phyloP scores from a whole-genome alignment of 305 asterid species.

The Rubia peregrina region DNA sequence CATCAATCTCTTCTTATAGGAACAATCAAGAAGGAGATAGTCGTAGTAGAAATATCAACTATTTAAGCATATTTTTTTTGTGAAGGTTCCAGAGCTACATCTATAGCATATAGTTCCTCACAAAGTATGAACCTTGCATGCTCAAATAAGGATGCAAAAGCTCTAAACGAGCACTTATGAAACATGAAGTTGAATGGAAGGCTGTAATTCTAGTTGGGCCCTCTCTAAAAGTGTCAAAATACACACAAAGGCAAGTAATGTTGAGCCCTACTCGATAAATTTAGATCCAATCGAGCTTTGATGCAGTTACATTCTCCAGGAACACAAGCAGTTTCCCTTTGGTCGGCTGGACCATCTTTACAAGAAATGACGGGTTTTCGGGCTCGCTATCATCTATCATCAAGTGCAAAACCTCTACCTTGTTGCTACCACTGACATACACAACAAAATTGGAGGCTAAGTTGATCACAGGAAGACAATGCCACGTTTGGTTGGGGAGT shows the following conservation, averaged over 20 bases:
- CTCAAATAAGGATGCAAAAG: too few relatives aligned
- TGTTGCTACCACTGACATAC: constrained; percentile 37
- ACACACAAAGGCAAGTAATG: not conserved
- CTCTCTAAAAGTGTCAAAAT: too few relatives aligned
- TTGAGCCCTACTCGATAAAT: constrained; percentile 34
- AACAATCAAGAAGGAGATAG: not conserved
- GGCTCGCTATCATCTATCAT: constrained; percentile 41
- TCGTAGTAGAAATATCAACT: not conserved
- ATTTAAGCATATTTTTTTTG: not conserved
- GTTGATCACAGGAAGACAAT: constrained; percentile 72
- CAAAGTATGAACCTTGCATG: too few relatives aligned
- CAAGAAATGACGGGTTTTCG: constrained; percentile 43
- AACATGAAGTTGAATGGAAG: too few relatives aligned
- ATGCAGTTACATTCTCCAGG: constrained; percentile 61
- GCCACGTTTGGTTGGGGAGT: constrained; percentile 93
- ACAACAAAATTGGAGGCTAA: constrained; percentile 69
- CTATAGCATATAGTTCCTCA: too few relatives aligned
- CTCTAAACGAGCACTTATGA: too few relatives aligned
- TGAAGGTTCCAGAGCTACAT: too few relatives aligned
- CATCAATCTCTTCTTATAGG: not conserved
- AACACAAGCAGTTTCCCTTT: constrained; percentile 76
- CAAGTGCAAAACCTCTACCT: constrained; percentile 55
- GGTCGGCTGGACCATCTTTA: constrained; percentile 53
- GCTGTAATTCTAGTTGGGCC: too few relatives aligned
- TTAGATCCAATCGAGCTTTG: constrained; percentile 43